Conservation (phyloP, 2,329 filamentous ascomycete genomes). For the Arthrobotrys musiformis region DNA sequence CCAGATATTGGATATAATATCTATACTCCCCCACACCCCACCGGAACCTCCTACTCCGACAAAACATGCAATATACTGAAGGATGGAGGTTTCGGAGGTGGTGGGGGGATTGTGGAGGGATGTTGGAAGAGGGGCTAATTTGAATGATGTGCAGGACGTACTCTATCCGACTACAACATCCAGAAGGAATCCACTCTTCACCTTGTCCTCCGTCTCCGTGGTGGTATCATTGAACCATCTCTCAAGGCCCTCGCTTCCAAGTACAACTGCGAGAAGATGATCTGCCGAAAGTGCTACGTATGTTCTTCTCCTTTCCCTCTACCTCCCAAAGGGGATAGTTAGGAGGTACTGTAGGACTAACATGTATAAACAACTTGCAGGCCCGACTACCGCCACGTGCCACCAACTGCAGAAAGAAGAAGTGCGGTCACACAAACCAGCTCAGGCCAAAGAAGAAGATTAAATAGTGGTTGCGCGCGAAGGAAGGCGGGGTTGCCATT, state of each 20-base stretch:
- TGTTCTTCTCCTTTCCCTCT: slow-evolving; percentile 27
- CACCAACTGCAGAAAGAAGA: slow-evolving; percentile 99
- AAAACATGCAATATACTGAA: background rate
- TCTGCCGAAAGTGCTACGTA: slow-evolving; percentile 99
- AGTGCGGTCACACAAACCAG: slow-evolving; percentile 99
- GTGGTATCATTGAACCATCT: slow-evolving; percentile 99
- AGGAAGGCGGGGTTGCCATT: slow-evolving; percentile 33
- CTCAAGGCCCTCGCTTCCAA: slow-evolving; percentile 98
- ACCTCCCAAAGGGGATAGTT: background rate
- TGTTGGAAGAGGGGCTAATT: slow-evolving; percentile 13
- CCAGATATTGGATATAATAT: too few species aligned
- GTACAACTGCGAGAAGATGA: slow-evolving; percentile 99
- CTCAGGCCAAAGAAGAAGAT: slow-evolving; percentile 99
- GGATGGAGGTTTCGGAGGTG: background rate
- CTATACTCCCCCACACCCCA: background rate
- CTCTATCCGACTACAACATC: slow-evolving; percentile 98
- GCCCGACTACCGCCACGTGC: slow-evolving; percentile 94
- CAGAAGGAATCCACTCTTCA: slow-evolving; percentile 99
- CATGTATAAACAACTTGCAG: slow-evolving; percentile 60
- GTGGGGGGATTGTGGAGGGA: background rate
- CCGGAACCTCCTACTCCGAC: slow-evolving; percentile 15
- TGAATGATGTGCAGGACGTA: slow-evolving; percentile 71
- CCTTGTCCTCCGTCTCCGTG: slow-evolving; percentile 97
- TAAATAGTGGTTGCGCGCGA: slow-evolving; percentile 71
- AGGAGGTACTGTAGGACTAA: background rate